Base-by-base conservation (phyloP, 805 yeast genomes). In the Candida berthetii region DNA sequence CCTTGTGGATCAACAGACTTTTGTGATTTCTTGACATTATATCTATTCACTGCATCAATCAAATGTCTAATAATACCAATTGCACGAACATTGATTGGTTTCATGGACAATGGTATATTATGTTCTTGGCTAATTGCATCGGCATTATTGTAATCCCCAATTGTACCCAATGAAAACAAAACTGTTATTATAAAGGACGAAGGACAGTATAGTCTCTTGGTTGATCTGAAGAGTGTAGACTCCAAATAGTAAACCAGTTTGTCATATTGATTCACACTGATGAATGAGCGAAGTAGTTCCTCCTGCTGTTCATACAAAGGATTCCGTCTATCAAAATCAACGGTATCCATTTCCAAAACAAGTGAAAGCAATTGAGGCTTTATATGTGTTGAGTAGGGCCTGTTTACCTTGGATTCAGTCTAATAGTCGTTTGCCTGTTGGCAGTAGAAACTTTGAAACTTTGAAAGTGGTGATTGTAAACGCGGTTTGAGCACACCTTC, bases 221-320 rank as follows among this genome's bases (percentile, higher is more conserved):
- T 42, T 22, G 54, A 52, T 14, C 42, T 43, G 36, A 49, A 42
- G 3, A 60, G 40, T 1, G 52, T 42, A 2, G 52, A 36, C 44
- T 70, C 73, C 7, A 69, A 41, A 33, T 58, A 58, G 7, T 58
- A 45, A 2, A 71, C 38, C n/a, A 69, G 40, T 50, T 60, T 57
- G 37, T 62, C 67, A 47, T 66, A 68, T 31, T 61, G 60, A 18
- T 59, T 53, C 11, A 65, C 44, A 29, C 45, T 48, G 33, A 56
- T 32, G 24, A 52, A 47, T 1, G 59, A 48, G 9, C 44, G 50
- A 14, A 53, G 36, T 3, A 52, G 31, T 24, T 52, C 49, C 17
- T 42, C 46, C 36, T 48, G 50, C 10, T 42, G 28, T 8, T 28
- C 36, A 8, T 31, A 17, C 15, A 9, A 4, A 5, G 13, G 7